Conservation (phyloP, 208 protist genomes). For the Wallacemonas sp. region DNA sequence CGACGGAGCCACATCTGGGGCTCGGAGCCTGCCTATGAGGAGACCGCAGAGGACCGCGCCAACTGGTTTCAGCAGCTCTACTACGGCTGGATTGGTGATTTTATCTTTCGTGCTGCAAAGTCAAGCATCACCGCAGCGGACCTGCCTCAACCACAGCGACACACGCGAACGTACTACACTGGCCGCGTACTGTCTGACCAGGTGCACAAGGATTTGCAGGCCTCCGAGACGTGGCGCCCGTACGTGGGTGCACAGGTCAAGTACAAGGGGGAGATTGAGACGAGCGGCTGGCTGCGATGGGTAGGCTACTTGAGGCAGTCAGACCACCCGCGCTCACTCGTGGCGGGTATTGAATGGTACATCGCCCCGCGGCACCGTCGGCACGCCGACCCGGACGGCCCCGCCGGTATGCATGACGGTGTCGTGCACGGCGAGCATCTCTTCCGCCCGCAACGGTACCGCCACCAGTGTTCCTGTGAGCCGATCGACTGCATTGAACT, state of each 20-base stretch:
- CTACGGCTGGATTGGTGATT: slow-evolving; percentile 59
- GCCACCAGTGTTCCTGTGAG: slow-evolving; percentile 31
- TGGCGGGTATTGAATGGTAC: slow-evolving; percentile 51
- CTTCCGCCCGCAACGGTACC: slow-evolving; percentile 22
- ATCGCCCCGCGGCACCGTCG: slow-evolving; percentile 29
- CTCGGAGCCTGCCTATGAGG: slow-evolving; percentile 22
- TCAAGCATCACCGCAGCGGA: slow-evolving; percentile 31
- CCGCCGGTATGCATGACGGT: slow-evolving; percentile 27
- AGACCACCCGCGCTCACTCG: slow-evolving; percentile 31
- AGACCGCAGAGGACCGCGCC: slow-evolving; percentile 34
- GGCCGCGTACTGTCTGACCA: slow-evolving; percentile 34
- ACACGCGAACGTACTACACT: slow-evolving; percentile 29
- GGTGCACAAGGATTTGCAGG: slow-evolving; percentile 28
- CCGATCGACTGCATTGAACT: slow-evolving; percentile 30
- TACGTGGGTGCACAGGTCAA: slow-evolving; percentile 35
- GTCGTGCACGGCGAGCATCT: slow-evolving; percentile 45
- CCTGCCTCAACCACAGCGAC: slow-evolving; percentile 28
- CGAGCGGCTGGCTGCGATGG: slow-evolving; percentile 43
- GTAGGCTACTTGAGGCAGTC: slow-evolving; percentile 45
- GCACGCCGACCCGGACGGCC: not conserved
- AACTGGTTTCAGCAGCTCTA: slow-evolving; percentile 46
- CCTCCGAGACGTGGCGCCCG: slow-evolving; percentile 24
- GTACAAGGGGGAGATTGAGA: slow-evolving; percentile 31
- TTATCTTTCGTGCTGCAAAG: slow-evolving; percentile 37
- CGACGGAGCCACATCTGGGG: slow-evolving; percentile 36